Evolutionary conservation across 805 yeast genomes (phyloP), one percentile per base, ranked within the genome.

Genomic region (Teunomyces gatunensis): DNA sequence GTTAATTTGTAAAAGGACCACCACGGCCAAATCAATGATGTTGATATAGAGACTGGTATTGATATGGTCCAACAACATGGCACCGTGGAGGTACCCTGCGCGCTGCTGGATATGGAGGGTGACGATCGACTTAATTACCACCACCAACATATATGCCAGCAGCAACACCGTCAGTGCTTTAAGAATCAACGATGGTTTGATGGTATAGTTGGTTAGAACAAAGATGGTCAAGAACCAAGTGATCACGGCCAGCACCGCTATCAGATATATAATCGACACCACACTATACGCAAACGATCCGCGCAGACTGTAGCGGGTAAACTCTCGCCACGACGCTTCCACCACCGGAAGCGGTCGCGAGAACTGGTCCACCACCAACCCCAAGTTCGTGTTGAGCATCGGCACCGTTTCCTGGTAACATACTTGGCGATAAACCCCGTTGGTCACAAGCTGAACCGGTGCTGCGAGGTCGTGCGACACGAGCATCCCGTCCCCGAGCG

Each of bases 161-260:
- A 85, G 78, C 9, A 84, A 50, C 0, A 74, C 44, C 1, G 85
- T 75, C 1, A 86, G 80, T 0, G 71, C 47, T 55, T 74, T 69
- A 42, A 84, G 65, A 28, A 83, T 57, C 45, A 69, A 54, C 9
- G 87, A 74, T 1, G 89, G 86, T 55, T 77, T 81, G 46, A 80
- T 79, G 9, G 85, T 80, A 45, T 82, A 81, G 58, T 82, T 84
- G 6, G 89, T 79, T 51, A 84, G 75, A 12, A 84, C 80, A 45
- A 85, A 75, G 7, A 87, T 64, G 0, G 90, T 82, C 20, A 84
- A 66, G 52, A 80, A 81, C 63, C 84, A 69, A 3, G 86, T 78
- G 4, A 85, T 77, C 15, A 85, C 85, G 5, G 85, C 79, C 60
- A 85, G 83, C 0, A 83, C 76, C 7, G 88, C 75, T 17, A 85